These are phyloP conservation scores for Apiotrichum akiyoshidainum DNA, from an alignment of 1,284 basidiomycete genomes.

Conservation along the genomic window DNA sequence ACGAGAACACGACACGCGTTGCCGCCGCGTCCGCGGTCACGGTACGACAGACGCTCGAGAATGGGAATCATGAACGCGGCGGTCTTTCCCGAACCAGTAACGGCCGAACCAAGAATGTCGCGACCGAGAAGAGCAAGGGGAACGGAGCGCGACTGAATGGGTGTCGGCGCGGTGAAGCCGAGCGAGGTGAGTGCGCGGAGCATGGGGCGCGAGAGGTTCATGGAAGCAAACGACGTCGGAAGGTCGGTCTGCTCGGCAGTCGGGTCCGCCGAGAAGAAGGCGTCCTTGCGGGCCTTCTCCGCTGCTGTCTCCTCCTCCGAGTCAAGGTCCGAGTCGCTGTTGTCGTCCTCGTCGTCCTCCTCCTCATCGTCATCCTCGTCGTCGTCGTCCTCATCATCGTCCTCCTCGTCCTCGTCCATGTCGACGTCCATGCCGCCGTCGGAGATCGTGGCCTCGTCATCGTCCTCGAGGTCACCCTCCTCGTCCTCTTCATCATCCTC, in stretches of 20 bases:
- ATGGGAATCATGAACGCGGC: conserved; percentile 94
- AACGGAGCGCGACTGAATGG: conserved; percentile 89
- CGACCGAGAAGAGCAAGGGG: conserved; percentile 90
- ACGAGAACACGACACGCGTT: conserved; percentile 91
- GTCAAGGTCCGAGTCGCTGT: conserved; percentile 42
- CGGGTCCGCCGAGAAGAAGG: conserved; percentile 68
- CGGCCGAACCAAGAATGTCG: conserved; percentile 90
- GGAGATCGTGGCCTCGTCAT: conserved; percentile 35
- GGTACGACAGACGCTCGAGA: conserved; percentile 82
- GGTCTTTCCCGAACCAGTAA: conserved; percentile 95
- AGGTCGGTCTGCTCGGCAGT: conserved; percentile 48
- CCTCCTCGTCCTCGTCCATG: conserved; percentile 30
- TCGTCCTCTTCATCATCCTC: conserved; percentile 38
- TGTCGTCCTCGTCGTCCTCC: conserved; percentile 32
- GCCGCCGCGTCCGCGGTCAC: conserved; percentile 73
- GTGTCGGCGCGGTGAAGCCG: conserved; percentile 81
- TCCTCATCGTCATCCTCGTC: conserved; percentile 45
- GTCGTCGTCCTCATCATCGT: conserved; percentile 48
- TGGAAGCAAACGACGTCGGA: conserved; percentile 67
- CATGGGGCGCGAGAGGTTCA: conserved; percentile 85
- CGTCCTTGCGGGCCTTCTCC: conserved; percentile 73
- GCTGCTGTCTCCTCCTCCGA: conserved; percentile 67
- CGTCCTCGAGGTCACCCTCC: conserved; percentile 27
- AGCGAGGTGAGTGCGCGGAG: conserved; percentile 80
- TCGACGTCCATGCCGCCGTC: conserved; percentile 39